Base-by-base conservation (phyloP, 805 yeast genomes). In the Kodamaea lidongshanica region DNA sequence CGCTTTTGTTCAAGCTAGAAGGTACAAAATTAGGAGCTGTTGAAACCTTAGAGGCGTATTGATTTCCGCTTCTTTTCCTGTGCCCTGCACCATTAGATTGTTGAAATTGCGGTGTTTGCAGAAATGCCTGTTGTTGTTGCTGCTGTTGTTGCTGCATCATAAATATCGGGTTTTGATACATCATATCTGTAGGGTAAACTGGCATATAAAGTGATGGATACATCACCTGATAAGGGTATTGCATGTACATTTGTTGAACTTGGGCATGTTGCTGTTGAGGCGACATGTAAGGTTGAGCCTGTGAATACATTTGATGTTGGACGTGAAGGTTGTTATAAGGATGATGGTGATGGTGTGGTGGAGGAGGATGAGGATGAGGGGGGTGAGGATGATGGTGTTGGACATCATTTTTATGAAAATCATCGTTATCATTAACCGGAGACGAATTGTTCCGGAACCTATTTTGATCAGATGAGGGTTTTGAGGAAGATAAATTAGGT, bases 191-290 rank as follows among this genome's bases (percentile, higher is more conserved):
- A 19, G 39, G 32, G 27, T 40, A 40, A 29, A 40, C 28, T 8
- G 44, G 44, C 38, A 39, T 36, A 32, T 36, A 39, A 28, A 39
- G 32, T 6, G 39, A 37, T 3, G 40, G 44, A 20, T 40, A 37
- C 19, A 34, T 38, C 40, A 36, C 34, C 18, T 39, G 43, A 19
- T 35, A 31, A 4, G 39, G 39, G 29, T 36, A 37, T 24, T 40
- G 44, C 41, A 37, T 37, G 38, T 36, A 39, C 25, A 33, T 28
- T 16, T 27, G 32, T 32, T n/a, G 28, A 15, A 27, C 23, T 16
- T 17, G 26, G 15, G 30, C 27, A 16, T 37, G 38, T n/a, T 33
- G 35, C 25, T 39, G 38, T 25, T 32, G 36, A 6, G 33, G 33
- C 33, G 33, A 37, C 27, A 30, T 29, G 22, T 34, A 30, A n/a